These are phyloP conservation scores for Fusarium sambucinum DNA, from an alignment of 2,329 filamentous ascomycete genomes.

Conservation along the genomic window DNA sequence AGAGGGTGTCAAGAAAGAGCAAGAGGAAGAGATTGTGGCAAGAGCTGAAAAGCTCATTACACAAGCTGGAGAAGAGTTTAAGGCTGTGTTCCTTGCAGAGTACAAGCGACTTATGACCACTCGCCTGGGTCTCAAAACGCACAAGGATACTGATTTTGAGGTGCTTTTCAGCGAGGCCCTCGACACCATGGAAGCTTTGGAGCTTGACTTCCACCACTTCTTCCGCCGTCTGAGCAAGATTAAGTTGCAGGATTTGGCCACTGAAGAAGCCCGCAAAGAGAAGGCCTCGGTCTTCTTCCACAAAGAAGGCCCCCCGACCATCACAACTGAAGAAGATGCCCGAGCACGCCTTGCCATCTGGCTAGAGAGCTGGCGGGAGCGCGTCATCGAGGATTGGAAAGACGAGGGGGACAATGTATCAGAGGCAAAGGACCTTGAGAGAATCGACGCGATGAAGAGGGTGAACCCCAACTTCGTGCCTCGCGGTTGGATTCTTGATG, in stretches of 20 bases:
- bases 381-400: slow-evolving; percentile 82
- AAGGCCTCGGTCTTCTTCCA: slow-evolving; percentile 82
- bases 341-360: slow-evolving; percentile 78
- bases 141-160: slow-evolving; percentile 81
- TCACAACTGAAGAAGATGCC: slow-evolving; percentile 71
- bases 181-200: slow-evolving; percentile 82
- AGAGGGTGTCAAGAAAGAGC: slow-evolving; percentile 74
- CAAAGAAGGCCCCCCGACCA: slow-evolving; percentile 72
- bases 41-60: slow-evolving; percentile 88
- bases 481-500: slow-evolving; percentile 91
- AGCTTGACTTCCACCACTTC: slow-evolving; percentile 94
- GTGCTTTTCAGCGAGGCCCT: slow-evolving; percentile 83
- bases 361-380: slow-evolving; percentile 81
- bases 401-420: slow-evolving; percentile 56
- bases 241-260: slow-evolving; percentile 71
- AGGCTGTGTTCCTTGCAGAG: slow-evolving; percentile 85
- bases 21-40: slow-evolving; percentile 76
- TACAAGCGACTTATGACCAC: slow-evolving; percentile 88
- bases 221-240: slow-evolving; percentile 83
- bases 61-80: slow-evolving; percentile 87
- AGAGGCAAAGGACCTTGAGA: slow-evolving; percentile 66
- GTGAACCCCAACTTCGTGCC: slow-evolving; percentile 96
- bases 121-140: slow-evolving; percentile 79
- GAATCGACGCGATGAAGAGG: slow-evolving; percentile 80
- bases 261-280: slow-evolving; percentile 72